Evolutionary conservation across 345 rosid species (phyloP).

Genomic region (Euclidium syriacum): DNA sequence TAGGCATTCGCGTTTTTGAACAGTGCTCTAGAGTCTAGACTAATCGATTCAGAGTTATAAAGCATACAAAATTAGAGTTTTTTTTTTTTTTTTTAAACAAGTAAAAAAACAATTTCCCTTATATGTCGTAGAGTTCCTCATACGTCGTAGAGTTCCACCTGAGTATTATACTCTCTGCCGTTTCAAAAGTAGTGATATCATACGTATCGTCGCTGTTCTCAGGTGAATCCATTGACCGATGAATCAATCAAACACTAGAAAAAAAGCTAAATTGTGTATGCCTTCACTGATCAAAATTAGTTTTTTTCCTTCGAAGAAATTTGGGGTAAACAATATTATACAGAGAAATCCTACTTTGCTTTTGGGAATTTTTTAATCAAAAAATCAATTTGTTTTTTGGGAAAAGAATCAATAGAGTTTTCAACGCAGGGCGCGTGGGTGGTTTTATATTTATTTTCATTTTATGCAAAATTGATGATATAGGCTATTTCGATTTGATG

Average conservation of each 20-base stretch:
- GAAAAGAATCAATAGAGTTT: slow-evolving; percentile 15
- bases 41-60: no score
- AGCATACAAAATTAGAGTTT: slow-evolving; percentile 83
- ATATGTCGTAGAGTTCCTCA: no score
- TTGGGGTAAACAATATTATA: slow-evolving; percentile 3
- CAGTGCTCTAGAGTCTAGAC: no score
- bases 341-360: not conserved
- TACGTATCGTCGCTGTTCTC: not conserved
- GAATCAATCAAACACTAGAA: not conserved
- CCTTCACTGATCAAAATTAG: not conserved
- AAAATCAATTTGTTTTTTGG: not conserved
- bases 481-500: no score
- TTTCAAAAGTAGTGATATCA: slow-evolving; percentile 27
- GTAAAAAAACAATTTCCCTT: no score
- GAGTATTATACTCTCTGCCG: slow-evolving; percentile 71
- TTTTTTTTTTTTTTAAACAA: no score
- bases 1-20: no score
- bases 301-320: not conserved
- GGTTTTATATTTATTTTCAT: no score
- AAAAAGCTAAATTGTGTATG: not conserved
- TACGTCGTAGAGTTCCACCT: slow-evolving; percentile 82
- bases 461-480: no score
- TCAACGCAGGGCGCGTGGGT: slow-evolving; percentile 11
- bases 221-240: slow-evolving; percentile 23
- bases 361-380: not conserved